Percentiles rank a stretch among this genome's conserved stretches.
These are phyloP conservation scores for Cinchona pubescens DNA, from an alignment of 257 asterid species.

Conservation along the genomic window DNA sequence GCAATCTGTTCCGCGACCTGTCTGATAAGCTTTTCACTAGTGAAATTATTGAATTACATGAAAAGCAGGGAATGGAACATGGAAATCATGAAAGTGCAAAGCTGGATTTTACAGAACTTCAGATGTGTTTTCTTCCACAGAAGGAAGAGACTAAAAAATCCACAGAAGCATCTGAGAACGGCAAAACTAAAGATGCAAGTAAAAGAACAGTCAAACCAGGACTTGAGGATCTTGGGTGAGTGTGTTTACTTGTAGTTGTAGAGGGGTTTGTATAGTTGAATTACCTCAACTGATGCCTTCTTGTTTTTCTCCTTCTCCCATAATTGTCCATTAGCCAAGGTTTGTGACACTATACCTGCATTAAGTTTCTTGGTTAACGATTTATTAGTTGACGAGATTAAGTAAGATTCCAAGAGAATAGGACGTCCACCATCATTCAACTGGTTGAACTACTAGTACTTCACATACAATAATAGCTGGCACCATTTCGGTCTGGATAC, in stretches of 20 bases:
- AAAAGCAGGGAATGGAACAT: constrained; percentile 35
- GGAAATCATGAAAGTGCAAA: constrained; percentile 20
- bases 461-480: neutral
- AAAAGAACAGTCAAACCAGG: constrained; percentile 27
- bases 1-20: constrained; percentile 84
- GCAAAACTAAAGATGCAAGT: constrained; percentile 24
- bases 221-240: constrained; percentile 72
- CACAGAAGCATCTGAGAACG: constrained; percentile 27
- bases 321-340: neutral
- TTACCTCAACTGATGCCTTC: neutral
- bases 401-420: neutral
- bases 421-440: neutral
- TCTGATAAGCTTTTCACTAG: constrained; percentile 89
- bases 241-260: constrained; percentile 9
- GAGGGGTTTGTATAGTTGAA: neutral
- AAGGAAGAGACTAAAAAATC: constrained; percentile 22
- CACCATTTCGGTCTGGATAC: neutral
- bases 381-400: neutral
- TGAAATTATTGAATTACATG: constrained; percentile 66
- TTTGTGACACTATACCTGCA: neutral
- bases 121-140: constrained; percentile 34
- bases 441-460: neutral
- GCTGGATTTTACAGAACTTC: constrained; percentile 33
- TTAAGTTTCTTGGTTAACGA: neutral
- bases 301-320: neutral